Evolutionary conservation across 352 stramenopile species (phyloP).

Genomic region (Globisporangium emineosum): DNA sequence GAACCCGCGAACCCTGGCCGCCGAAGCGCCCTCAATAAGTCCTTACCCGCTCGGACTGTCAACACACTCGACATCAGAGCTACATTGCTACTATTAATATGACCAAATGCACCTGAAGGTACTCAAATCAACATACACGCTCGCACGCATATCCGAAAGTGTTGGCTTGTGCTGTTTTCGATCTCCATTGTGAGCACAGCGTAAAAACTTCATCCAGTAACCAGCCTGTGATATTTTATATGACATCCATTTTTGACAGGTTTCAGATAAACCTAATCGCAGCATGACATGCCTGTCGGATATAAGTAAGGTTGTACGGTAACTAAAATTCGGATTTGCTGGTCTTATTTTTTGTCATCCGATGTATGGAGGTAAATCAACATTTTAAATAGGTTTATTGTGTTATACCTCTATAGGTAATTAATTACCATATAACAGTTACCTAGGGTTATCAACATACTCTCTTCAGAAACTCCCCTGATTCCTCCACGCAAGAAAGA

Average conservation of each 20-base stretch:
- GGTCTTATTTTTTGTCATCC: too few species aligned
- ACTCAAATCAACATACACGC: constrained; percentile 1
- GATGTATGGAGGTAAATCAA: too few species aligned
- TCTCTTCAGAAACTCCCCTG: constrained; percentile 3
- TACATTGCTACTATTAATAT: constrained; percentile 1
- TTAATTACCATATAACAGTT: too few species aligned
- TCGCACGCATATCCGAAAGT: neutral
- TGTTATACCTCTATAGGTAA: too few species aligned
- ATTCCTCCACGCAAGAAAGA: constrained; percentile 7
- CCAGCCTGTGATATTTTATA: neutral
- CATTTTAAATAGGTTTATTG: neutral
- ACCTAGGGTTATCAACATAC: too few species aligned
- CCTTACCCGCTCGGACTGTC: neutral
- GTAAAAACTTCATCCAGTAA: neutral
- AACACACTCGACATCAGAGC: too few species aligned
- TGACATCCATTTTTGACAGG: neutral
- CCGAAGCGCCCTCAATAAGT: too few species aligned
- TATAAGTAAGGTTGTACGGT: neutral
- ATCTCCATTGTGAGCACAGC: too few species aligned
- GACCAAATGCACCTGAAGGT: neutral
- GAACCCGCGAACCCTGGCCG: too few species aligned
- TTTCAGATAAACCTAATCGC: too few species aligned
- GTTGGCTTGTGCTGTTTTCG: neutral
- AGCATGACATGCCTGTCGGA: neutral
- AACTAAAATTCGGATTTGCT: too few species aligned